These are phyloP conservation scores for Calonectria pteridis DNA, from an alignment of 2,329 filamentous ascomycete genomes.

Conservation along the genomic window DNA sequence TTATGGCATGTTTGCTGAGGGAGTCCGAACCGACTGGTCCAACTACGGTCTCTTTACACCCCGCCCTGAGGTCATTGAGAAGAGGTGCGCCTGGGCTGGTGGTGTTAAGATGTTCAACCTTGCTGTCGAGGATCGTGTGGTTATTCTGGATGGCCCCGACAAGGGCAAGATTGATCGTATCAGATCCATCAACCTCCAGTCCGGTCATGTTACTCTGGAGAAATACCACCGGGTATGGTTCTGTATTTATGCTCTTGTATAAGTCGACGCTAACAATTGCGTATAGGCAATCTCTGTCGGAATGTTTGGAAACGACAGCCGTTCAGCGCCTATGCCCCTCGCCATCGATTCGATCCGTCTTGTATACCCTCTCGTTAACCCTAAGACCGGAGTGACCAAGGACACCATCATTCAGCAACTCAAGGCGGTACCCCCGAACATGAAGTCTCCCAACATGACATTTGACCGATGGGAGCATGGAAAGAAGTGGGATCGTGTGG, in stretches of 20 bases:
- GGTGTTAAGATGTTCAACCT: slow-evolving; percentile 71
- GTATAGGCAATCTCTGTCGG: slow-evolving; percentile 46
- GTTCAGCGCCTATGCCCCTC: slow-evolving; percentile 60
- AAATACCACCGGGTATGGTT: slow-evolving; percentile 73
- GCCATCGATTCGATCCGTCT: slow-evolving; percentile 82
- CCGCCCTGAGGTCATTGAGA: slow-evolving; percentile 52
- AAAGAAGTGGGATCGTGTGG: slow-evolving; percentile 66
- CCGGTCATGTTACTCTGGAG: slow-evolving; percentile 71
- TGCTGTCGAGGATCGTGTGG: slow-evolving; percentile 80
- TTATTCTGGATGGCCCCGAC: slow-evolving; percentile 81
- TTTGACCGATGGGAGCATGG: slow-evolving; percentile 56
- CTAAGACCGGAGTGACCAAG: slow-evolving; percentile 71
- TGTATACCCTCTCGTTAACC: slow-evolving; percentile 80
- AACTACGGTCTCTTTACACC: slow-evolving; percentile 46
- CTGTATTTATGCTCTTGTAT: neutral
- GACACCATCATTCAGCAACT: slow-evolving; percentile 85
- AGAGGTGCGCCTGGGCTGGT: slow-evolving; percentile 68
- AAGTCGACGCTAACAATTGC: neutral
- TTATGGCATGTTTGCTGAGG: slow-evolving; percentile 68
- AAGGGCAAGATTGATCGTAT: slow-evolving; percentile 88
- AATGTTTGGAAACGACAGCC: slow-evolving; percentile 47
- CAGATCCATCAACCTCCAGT: slow-evolving; percentile 63
- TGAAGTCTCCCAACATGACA: slow-evolving; percentile 58
- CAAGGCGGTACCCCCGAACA: slow-evolving; percentile 63
- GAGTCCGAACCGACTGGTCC: slow-evolving; percentile 52